Evolutionary conservation across 2,329 filamentous ascomycete species (phyloP).

Genomic region (Ceratocystis cacaofunesta): DNA sequence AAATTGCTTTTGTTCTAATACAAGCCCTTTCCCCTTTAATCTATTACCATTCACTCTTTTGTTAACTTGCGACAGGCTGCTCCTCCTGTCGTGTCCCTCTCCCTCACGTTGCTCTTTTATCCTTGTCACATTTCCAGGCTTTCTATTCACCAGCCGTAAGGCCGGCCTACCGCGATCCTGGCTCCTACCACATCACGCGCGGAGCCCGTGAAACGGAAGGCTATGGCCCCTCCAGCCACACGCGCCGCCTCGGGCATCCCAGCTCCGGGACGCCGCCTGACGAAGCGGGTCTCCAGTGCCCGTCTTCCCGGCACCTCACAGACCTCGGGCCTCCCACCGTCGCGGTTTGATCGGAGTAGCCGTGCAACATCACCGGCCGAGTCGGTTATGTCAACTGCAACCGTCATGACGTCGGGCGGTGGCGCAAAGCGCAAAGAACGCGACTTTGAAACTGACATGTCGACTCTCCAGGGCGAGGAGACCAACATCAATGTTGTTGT

Average conservation of each 20-base stretch:
- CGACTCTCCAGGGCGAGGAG: slow-evolving; percentile 48
- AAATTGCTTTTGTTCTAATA: slow-evolving; percentile 1
- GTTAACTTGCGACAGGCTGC: background rate
- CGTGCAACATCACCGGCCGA: slow-evolving; percentile 54
- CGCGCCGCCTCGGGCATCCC: slow-evolving; percentile 11
- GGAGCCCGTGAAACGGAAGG: slow-evolving; percentile 14
- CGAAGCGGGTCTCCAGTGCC: slow-evolving; percentile 12
- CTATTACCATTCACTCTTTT: background rate
- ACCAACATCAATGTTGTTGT: slow-evolving; percentile 98
- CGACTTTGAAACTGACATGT: slow-evolving; percentile 54
- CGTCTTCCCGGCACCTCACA: slow-evolving; percentile 7
- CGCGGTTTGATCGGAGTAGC: slow-evolving; percentile 12
- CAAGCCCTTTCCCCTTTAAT: background rate
- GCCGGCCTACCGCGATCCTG: slow-evolving; percentile 15
- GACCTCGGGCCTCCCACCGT: background rate
- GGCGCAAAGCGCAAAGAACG: slow-evolving; percentile 68
- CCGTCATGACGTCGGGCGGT: slow-evolving; percentile 34
- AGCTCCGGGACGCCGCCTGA: slow-evolving; percentile 13
- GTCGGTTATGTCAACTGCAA: slow-evolving; percentile 42
- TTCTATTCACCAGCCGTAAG: background rate
- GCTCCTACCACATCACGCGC: slow-evolving; percentile 12
- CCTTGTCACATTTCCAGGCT: background rate
- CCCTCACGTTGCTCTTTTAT: background rate
- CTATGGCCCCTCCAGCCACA: slow-evolving; percentile 8
- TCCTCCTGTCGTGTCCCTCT: background rate